Evolutionary conservation across 495 filamentous ascomycete species (phyloP), one percentile per base, ranked within the genome.

Genomic region (Penicillium bialowiezense): DNA sequence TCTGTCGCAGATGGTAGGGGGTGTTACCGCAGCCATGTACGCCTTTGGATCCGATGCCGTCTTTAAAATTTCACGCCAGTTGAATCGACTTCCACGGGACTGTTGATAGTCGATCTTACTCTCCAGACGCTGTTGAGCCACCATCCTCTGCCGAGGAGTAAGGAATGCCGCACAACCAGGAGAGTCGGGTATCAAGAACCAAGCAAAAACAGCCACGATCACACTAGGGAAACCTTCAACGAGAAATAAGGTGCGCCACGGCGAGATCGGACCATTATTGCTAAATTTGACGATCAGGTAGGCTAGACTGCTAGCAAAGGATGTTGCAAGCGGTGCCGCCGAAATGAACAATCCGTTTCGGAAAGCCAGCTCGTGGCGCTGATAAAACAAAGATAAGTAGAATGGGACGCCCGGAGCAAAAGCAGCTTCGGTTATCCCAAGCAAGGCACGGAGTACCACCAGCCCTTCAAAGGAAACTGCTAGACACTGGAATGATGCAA

Each of bases 401-500:
- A 84, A 83, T 5, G 82, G 82, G 0, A 84, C 74, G 29, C 82
- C 82, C 0, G 80, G 79, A 3, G 78, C 76, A 55, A 84, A 85
- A 3, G 78, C 82, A 1, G 82, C 82, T 66, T 85, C 82, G 7
- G 76, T 70, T 39, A 84, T 74, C 5, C 82, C 82, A 5, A 85
- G 79, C 8, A 77, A 48, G 15, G 72, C 65, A 7, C 79, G 71
- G 1, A 81, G 61, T 36, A 74, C 32, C 5, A 78, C 54, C 13
- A 80, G 54, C 0, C 56, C 61, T 32, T 52, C 53, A 42, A 79
- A 85, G 4, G 74, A 78, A 10, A 82, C 80, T 1, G 78, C 73
- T 3, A 90, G 56, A 13, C 85, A 77, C 65, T 93, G 89, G 24
- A 90, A 70, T 13, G 84, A 87, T 4, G 89, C 89, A 7, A 82